Evolutionary conservation across 345 rosid species (phyloP).

Genomic region (Alliaria petiolata): DNA sequence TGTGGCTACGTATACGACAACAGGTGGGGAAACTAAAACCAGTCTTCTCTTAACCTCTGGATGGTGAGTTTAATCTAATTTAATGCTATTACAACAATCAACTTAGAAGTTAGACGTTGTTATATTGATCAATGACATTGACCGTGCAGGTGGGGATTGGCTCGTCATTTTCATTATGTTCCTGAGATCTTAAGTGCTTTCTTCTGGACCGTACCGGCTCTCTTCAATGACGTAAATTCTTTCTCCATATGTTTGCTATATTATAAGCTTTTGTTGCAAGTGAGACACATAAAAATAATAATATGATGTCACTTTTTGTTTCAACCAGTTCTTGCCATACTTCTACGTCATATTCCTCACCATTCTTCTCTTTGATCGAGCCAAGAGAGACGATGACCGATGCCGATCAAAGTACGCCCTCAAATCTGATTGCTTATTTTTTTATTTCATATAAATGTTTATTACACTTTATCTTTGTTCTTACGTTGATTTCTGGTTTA

Average conservation of each 20-base stretch:
- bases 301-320: no score
- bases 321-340: slow-evolving; percentile 79
- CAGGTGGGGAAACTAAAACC: slow-evolving; percentile 78
- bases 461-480: background rate
- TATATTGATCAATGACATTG: background rate
- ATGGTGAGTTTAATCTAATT: slow-evolving; percentile 51
- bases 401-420: slow-evolving; percentile 87
- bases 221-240: slow-evolving; percentile 66
- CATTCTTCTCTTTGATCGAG: slow-evolving; percentile 90
- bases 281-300: no score
- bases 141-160: slow-evolving; percentile 80
- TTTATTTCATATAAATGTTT: background rate
- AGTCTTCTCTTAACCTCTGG: slow-evolving; percentile 96
- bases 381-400: slow-evolving; percentile 91
- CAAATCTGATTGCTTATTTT: slow-evolving; percentile 2
- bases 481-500: background rate
- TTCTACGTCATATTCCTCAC: slow-evolving; percentile 88
- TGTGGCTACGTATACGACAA: slow-evolving; percentile 68
- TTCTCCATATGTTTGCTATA: slow-evolving; percentile 4
- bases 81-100: background rate
- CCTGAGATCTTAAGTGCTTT: slow-evolving; percentile 88
- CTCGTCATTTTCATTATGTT: slow-evolving; percentile 96
- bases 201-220: slow-evolving; percentile 96
- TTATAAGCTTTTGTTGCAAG: background rate
- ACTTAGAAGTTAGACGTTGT: no score